Evolutionary conservation across 2,329 filamentous ascomycete genomes (phyloP), one percentile per base, ranked within the genome.

Genomic region (Xylaria sp.): DNA sequence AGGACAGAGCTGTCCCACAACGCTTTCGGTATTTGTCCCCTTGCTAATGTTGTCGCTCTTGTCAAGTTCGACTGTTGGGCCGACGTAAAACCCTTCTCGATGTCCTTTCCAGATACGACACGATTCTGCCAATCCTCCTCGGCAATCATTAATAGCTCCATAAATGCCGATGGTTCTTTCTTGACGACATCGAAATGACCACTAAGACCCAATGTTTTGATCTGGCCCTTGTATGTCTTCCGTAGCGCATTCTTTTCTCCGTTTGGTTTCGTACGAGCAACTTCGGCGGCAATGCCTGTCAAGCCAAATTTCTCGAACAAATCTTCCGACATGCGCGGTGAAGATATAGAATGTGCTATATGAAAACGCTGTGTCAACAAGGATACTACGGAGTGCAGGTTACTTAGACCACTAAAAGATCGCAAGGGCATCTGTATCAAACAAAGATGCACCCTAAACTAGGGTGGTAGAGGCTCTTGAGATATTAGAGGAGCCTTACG

Each of bases 211-310:
- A 91, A 81, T 55, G 85, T 86, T 82, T 91, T 91, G 78, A 91
- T 89, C 73, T 91, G 88, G 62, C 88, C 88, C 79, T 91, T 91
- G 82, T 91, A 91, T 18, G 89, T 90, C 78, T 91, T 91, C 32
- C 89, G 85, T 58, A 91, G 82, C 72, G 87, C 87, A 76, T 91
- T 91, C 83, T 90, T 91, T 78, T 90, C 87, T 72, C 89, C 89
- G 77, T 89, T 89, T 15, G 88, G 87, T 76, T 89, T 87, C 63
- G 87, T 87, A 70, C 89, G 85, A 70, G 89, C 89, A 50, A 91
- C 88, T 72, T 89, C 86, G 66, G 86, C 84, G 67, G 89, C 89
- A 65, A 91, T 84, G 62, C 79, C 81, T 57, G 84, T 82, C 72
- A 91, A 80, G 75, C 83, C 82, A 79, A 88, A 91, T 76, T 85